Evolutionary conservation across 352 stramenopile species (phyloP).

Genomic region (Phytophthora sojae): DNA sequence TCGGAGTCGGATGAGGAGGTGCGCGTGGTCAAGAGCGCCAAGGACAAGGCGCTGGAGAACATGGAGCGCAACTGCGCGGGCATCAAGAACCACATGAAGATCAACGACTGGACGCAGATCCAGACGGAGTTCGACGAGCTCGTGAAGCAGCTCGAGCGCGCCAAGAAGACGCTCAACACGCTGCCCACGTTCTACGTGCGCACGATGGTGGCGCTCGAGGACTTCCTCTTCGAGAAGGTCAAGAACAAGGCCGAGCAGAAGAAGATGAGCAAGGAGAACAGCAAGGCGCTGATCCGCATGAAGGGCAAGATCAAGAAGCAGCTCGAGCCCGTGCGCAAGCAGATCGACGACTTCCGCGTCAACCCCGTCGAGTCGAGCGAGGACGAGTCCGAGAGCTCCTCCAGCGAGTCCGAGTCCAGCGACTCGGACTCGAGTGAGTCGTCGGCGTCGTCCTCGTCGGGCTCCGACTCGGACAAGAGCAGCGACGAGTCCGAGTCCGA

Average conservation of each 20-base stretch:
- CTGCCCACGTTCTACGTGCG: constrained; percentile 94
- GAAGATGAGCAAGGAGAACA: constrained; percentile 97
- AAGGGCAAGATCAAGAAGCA: constrained; percentile 98
- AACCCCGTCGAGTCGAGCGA: constrained; percentile 89
- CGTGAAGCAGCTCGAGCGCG: constrained; percentile 91
- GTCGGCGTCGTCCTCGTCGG: constrained; percentile 35
- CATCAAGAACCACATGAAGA: constrained; percentile 95
- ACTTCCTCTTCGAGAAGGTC: constrained; percentile 91
- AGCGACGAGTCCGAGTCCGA: constrained; percentile 35
- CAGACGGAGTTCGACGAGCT: constrained; percentile 96
- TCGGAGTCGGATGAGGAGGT: constrained; percentile 88
- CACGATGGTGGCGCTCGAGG: constrained; percentile 94
- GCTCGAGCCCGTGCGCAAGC: constrained; percentile 90
- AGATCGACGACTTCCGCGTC: constrained; percentile 92
- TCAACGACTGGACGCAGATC: constrained; percentile 96
- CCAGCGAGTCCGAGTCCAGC: constrained; percentile 24
- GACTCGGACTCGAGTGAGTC: constrained; percentile 21
- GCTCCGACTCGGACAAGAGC: constrained; percentile 30
- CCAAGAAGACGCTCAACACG: constrained; percentile 84
- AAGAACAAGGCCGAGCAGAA: constrained; percentile 98
- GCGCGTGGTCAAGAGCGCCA: constrained; percentile 96
- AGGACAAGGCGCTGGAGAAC: constrained; percentile 89
- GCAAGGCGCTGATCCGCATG: constrained; percentile 97
- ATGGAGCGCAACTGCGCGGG: constrained; percentile 71
- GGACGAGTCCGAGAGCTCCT: constrained; percentile 55